Conservation (phyloP, 306 rosid genomes). For the Calophaca sinica region DNA sequence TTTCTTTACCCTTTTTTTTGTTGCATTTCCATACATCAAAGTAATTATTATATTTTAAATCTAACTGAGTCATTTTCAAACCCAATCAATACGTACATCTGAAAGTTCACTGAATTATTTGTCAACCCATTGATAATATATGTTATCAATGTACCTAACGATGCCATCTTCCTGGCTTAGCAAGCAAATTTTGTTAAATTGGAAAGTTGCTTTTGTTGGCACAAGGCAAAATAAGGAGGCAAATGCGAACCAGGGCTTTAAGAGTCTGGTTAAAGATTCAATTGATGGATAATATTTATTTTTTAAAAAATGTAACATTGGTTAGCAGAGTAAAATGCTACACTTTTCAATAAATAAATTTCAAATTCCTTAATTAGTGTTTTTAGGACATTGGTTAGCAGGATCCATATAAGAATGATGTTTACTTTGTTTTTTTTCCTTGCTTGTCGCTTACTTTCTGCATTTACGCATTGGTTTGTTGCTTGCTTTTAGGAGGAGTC, state of each 20-base stretch:
- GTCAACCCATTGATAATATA: no score
- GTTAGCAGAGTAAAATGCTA: neutral
- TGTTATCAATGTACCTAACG: no score
- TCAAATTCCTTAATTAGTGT: neutral
- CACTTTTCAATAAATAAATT: neutral
- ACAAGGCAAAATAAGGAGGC: neutral
- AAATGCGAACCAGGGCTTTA: neutral
- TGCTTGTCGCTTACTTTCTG: no score
- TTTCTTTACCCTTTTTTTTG: neutral
- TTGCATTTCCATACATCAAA: no score
- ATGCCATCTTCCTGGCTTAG: neutral
- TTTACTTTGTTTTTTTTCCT: neutral
- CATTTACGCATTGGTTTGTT: no score
- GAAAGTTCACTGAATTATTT: no score
- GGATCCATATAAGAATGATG: neutral
- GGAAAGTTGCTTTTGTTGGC: no score
- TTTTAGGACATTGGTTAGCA: neutral
- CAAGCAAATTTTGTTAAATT: no score
- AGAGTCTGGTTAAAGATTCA: neutral
- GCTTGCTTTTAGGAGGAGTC: conserved; percentile 75
- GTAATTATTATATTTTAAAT: no score
- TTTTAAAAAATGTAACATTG: neutral
- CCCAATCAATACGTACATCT: no score
- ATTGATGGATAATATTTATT: neutral
- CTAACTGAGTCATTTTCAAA: no score